phyloP scores from a whole-genome alignment of 768 basidiomycete species.

The Tephrocybe sp. region DNA sequence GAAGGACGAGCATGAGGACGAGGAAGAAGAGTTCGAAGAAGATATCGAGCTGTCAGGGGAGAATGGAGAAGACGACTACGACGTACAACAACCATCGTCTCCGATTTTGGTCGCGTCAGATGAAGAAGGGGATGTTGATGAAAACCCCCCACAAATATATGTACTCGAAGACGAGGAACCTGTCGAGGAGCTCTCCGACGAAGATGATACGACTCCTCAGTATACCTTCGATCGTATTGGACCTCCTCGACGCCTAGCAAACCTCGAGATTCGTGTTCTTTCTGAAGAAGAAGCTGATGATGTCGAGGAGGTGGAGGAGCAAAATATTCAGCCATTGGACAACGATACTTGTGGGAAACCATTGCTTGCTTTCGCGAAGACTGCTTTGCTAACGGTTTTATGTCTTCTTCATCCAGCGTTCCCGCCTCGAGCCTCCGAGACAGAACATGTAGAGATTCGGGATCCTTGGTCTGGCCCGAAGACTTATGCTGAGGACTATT shows the following conservation, averaged over 20 bases:
- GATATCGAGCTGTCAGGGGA: constrained; percentile 16
- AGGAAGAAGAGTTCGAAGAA: constrained; percentile 21
- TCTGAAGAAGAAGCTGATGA: constrained; percentile 4
- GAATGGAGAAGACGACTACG: constrained; percentile 15
- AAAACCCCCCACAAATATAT: neutral
- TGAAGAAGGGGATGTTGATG: constrained; percentile 23
- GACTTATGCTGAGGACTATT: constrained; percentile 37
- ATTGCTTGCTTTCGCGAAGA: neutral
- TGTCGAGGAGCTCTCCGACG: constrained; percentile 13
- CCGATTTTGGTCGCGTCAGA: constrained; percentile 22
- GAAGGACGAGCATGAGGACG: constrained; percentile 19
- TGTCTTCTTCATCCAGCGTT: constrained; percentile 5
- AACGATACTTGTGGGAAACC: constrained; percentile 30
- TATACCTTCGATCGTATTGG: neutral
- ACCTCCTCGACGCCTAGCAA: constrained; percentile 8
- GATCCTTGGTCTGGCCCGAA: constrained; percentile 35
- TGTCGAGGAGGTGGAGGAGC: constrained; percentile 4
- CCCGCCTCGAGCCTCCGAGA: constrained; percentile 19
- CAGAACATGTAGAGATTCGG: constrained; percentile 26
- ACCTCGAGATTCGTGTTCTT: neutral
- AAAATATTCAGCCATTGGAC: constrained; percentile 28
- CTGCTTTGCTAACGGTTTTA: neutral
- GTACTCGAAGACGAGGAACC: constrained; percentile 14
- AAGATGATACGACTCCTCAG: constrained; percentile 2
- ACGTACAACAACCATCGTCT: constrained; percentile 12